Percentiles rank a stretch among this genome's conserved stretches.
These are phyloP conservation scores for Fusarium cicatricum DNA, from an alignment of 2,329 filamentous ascomycete genomes.

Conservation along the genomic window DNA sequence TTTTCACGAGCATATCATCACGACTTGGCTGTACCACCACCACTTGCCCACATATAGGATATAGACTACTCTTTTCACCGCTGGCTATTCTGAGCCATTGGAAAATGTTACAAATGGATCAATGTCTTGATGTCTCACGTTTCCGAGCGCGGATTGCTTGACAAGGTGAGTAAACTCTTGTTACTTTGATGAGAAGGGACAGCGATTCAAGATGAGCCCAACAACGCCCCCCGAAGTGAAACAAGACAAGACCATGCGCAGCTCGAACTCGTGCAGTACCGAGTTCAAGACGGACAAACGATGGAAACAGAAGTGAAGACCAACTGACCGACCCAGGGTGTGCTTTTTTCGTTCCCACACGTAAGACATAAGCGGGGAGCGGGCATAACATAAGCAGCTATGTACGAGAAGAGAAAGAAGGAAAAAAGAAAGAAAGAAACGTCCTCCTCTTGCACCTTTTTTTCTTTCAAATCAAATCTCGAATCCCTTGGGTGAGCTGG, in stretches of 20 bases:
- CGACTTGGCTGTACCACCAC: neutral
- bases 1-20: constrained; percentile 8
- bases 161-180: constrained; percentile 1
- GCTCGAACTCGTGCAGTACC: constrained; percentile 1
- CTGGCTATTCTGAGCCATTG: neutral
- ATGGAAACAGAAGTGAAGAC: neutral
- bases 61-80: neutral
- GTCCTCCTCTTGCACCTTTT: neutral
- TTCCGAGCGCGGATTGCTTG: neutral
- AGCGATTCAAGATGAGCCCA: constrained; percentile 9
- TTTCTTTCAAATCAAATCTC: neutral
- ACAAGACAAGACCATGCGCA: constrained; percentile 2
- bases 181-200: constrained; percentile 13
- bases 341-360: constrained; percentile 16
- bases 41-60: neutral
- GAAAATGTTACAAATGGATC: neutral
- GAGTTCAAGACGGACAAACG: neutral
- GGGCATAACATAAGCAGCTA: constrained; percentile 13
- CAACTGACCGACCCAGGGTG: constrained; percentile 11
- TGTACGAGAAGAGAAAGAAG: constrained; percentile 23
- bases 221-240: constrained; percentile 13
- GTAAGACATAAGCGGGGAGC: neutral
- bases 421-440: neutral
- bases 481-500: neutral
- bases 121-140: neutral